Percentiles rank a stretch among this genome's conserved stretches.
These are phyloP conservation scores for Panicum hallii DNA, from an alignment of 202 grass and related monocot genomes.

Conservation along the genomic window DNA sequence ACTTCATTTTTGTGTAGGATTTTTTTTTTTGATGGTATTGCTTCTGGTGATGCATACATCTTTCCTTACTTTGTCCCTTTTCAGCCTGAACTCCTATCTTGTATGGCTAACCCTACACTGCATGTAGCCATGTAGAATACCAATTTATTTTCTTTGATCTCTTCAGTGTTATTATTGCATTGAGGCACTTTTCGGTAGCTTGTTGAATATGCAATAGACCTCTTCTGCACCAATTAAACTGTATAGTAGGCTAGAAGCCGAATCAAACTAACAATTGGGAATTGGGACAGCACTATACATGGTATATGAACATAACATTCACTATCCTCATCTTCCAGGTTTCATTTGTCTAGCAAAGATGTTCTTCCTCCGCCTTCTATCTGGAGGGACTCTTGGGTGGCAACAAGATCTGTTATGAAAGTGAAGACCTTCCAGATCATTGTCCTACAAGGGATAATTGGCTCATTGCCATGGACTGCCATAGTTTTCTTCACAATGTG, in stretches of 20 bases:
- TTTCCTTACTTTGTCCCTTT: constrained; percentile 26
- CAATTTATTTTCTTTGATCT: background rate
- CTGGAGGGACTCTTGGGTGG: constrained; percentile 75
- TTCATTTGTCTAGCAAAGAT: constrained; percentile 60
- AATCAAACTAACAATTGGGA: constrained; percentile 25
- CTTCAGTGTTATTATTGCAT: constrained; percentile 3
- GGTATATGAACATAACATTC: constrained; percentile 14
- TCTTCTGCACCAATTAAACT: constrained; percentile 2
- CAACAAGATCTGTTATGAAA: constrained; percentile 88
- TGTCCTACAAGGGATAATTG: constrained; percentile 87
- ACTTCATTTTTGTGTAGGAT: background rate
- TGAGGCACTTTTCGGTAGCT: background rate
- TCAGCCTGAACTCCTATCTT: background rate
- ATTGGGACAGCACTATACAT: background rate
- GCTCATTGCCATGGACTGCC: constrained; percentile 91
- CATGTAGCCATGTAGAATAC: background rate
- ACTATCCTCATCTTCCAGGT: constrained; percentile 52
- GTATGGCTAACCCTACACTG: background rate
- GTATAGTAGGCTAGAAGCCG: background rate
- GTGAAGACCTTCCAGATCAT: constrained; percentile 95
- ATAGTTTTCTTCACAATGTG: constrained; percentile 99
- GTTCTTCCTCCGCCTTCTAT: constrained; percentile 63
- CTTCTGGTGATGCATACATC: background rate
- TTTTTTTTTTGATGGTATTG: background rate
- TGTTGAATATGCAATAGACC: background rate